Evolutionary conservation across 2,329 filamentous ascomycete species (phyloP), one percentile per base, ranked within the genome.

Genomic region (Aureobasidium sp.): DNA sequence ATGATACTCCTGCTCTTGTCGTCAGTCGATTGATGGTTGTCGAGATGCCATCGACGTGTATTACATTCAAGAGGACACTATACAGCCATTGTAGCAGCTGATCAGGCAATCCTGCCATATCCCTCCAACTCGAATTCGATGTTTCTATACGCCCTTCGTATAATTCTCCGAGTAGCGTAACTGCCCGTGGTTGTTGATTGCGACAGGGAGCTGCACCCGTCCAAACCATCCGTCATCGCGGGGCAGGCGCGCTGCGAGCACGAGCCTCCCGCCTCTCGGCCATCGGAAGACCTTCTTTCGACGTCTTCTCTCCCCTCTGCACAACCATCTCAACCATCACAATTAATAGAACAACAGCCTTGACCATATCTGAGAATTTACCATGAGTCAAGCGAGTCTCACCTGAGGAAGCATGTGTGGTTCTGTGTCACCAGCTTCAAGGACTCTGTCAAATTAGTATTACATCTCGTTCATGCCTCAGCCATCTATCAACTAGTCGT

Each of bases 51-150:
- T 14, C 21, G 27, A 19, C 10, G 8, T 2, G 1, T 6, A 30
- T 29, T 50, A 30, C 45, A 32, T 40, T 44, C 35, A 48, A 22
- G 22, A 97, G 73, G 53, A 95, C 85, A 71, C 88, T 93, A 72
- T 95, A 95, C 5, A 97, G 83, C 91, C 91, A 97, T 72, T 90
- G 90, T 64, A 97, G 78, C 57, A 94, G 85, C 72, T 90, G 87
- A 70, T 95, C 90, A 63, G 88, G 86, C 66, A 95, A 87, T 62
- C 84, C 81, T 57, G 77, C 72, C 77, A 79, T 79, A 37, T 32
- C 22, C 27, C 34, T 10, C 6, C 3, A 17, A 51, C 12, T 6
- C 41, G 2, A 30, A 21, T 24, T 8, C 17, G 6, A 7, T 37
- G 4, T 27, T 5, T 27, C 32, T 16, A n/a, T n/a, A n/a, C n/a